Base-by-base conservation (phyloP, 1,284 basidiomycete species). In the Microbotryum intermedium region DNA sequence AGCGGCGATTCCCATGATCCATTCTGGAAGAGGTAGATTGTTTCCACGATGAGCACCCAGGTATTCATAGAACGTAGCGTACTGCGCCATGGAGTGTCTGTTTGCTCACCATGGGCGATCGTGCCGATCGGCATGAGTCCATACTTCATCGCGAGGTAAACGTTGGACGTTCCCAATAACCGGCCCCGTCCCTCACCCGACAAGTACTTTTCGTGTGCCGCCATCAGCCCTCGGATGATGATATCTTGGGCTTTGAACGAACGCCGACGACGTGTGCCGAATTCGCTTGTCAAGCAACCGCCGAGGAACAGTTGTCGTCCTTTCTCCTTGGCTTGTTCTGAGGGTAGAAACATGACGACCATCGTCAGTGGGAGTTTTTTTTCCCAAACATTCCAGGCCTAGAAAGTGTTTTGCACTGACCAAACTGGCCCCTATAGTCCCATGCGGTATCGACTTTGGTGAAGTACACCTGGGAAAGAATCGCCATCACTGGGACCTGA, bases 1-100 rank as follows among this genome's bases (percentile, higher is more conserved):
- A 3, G 91, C 90, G 10, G 85, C 91, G 55, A 93, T 80, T 82
- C 86, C 92, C 92, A 97, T 97, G 72, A 90, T 90, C 89, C 90
- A 94, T 76, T 97, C 90, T 73, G 64, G 18, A 58, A 13, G 53
- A 53, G 23, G 34, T 21, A 54, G 4, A 28, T 18, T 21, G 13
- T 29, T 42, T 39, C 16, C 34, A 4, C 34, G 34, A 39, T 39
- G 34, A 39, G 34, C 34, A 39, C 16, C 34, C 34, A 39, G 0
- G 11, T 16, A 16, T 18, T 39, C 18, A 0, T 39, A 16, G 34
- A 39, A 39, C 16, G 13, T 39, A n/a, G n/a, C n/a, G n/a, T n/a
- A n/a, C n/a, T n/a, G n/a, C n/a, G n/a, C n/a, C n/a, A n/a, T n/a
- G n/a, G n/a, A 13, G 34, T 39, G 13, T 39, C 34, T 39, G 13